Evolutionary conservation across 2,329 filamentous ascomycete genomes (phyloP).

Genomic region (Clarireedia homoeocarpa): DNA sequence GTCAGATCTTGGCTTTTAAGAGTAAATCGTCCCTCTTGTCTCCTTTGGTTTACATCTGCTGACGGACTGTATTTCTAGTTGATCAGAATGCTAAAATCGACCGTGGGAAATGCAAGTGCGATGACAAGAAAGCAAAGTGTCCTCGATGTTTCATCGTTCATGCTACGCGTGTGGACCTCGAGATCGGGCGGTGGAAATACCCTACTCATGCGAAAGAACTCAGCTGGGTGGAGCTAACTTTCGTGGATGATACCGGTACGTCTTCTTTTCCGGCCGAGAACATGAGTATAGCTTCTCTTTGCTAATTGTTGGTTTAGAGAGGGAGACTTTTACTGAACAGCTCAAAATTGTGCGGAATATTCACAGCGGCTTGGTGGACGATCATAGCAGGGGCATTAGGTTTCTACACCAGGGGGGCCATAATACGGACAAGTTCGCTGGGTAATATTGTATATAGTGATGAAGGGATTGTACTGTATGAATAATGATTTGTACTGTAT

Average conservation of each 20-base stretch:
- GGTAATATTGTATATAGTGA: not conserved
- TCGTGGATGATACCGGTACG: not conserved
- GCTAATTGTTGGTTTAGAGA: not conserved
- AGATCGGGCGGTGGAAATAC: not conserved
- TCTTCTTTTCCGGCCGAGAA: not conserved
- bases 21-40: not conserved
- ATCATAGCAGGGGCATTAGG: not conserved
- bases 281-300: no score
- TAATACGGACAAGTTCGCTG: not conserved
- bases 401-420: not conserved
- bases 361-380: not conserved
- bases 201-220: not conserved
- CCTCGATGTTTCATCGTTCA: not conserved
- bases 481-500: not conserved
- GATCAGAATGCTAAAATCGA: not conserved
- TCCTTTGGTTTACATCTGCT: not conserved
- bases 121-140: not conserved
- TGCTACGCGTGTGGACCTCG: not conserved
- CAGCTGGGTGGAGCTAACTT: not conserved
- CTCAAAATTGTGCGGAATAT: not conserved
- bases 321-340: not conserved
- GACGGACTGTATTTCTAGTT: not conserved
- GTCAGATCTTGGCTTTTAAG: constrained; percentile 2
- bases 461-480: not conserved
- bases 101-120: not conserved